phyloP scores from a whole-genome alignment of 768 basidiomycete species.

The Gautieria morchelliformis region DNA sequence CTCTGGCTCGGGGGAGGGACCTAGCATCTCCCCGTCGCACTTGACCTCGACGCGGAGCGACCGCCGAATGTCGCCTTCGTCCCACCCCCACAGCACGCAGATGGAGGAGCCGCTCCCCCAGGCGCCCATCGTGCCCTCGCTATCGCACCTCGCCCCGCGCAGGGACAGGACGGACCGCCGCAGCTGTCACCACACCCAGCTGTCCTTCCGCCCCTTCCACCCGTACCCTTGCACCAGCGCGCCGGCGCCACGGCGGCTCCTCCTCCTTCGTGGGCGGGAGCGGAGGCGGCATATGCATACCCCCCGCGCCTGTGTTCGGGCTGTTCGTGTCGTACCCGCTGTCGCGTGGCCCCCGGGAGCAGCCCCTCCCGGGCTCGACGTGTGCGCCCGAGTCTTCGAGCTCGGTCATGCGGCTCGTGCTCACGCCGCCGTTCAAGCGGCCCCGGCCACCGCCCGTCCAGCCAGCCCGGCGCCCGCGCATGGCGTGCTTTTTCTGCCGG shows the following conservation, averaged over 20 bases:
- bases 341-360: slow-evolving; percentile 3
- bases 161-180: not conserved
- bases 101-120: not conserved
- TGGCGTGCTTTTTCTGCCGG: slow-evolving; percentile 58
- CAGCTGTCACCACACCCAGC: not conserved
- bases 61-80: not conserved
- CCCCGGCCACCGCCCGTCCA: not conserved
- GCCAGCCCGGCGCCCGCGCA: slow-evolving; percentile 26
- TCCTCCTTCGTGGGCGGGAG: not conserved
- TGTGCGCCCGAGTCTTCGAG: slow-evolving; percentile 3
- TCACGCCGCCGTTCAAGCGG: not conserved
- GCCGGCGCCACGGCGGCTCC: not conserved
- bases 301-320: not conserved
- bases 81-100: not conserved
- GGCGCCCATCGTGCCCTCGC: not conserved
- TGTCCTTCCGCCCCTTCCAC: not conserved
- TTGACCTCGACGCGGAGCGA: too few relatives aligned
- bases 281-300: not conserved
- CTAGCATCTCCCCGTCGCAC: not conserved
- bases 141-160: not conserved
- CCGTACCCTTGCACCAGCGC: not conserved
- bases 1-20: too few relatives aligned
- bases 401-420: slow-evolving; percentile 2
- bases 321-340: slow-evolving; percentile 6
- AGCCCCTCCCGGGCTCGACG: slow-evolving; percentile 3